phyloP scores from a whole-genome alignment of 257 asterid species.

The Asclepias syriaca region DNA sequence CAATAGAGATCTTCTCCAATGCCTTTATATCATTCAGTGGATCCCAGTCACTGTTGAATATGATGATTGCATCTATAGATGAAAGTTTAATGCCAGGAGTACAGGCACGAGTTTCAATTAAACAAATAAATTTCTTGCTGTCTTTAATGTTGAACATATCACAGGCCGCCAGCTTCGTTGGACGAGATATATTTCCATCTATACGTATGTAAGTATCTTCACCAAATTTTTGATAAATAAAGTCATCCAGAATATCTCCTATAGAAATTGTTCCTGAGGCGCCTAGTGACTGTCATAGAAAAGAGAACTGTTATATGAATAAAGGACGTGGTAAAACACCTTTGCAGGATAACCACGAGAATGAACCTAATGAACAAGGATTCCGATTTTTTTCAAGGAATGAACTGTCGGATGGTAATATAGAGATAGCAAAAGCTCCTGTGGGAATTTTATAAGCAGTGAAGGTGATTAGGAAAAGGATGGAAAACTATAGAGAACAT shows the following conservation, averaged over 20 bases:
- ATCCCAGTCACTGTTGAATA: slow-evolving; percentile 67
- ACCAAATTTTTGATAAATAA: slow-evolving; percentile 46
- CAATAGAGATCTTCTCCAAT: slow-evolving; percentile 41
- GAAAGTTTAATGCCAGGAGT: slow-evolving; percentile 34
- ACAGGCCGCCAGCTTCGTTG: slow-evolving; percentile 24
- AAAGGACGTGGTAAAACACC: background rate
- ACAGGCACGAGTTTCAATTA: slow-evolving; percentile 60
- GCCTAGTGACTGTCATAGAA: slow-evolving; percentile 31
- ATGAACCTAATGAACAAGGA: background rate
- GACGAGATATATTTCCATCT: slow-evolving; percentile 23
- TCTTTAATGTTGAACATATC: slow-evolving; percentile 34
- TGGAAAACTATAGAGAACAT: background rate
- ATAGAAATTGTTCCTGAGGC: slow-evolving; percentile 32
- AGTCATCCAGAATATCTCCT: slow-evolving; percentile 58
- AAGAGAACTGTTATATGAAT: background rate
- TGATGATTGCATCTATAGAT: slow-evolving; percentile 38
- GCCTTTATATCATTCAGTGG: slow-evolving; percentile 56
- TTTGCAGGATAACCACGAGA: background rate
- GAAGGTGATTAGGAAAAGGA: background rate
- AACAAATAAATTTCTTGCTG: slow-evolving; percentile 35
- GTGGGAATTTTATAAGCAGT: background rate
- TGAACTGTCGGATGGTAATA: background rate
- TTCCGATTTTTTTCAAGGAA: background rate
- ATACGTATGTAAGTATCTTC: slow-evolving; percentile 40
- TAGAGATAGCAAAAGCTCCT: background rate